These are phyloP conservation scores for Aspergillus egyptiacus DNA, from an alignment of 495 filamentous ascomycete species.

Conservation along the genomic window DNA sequence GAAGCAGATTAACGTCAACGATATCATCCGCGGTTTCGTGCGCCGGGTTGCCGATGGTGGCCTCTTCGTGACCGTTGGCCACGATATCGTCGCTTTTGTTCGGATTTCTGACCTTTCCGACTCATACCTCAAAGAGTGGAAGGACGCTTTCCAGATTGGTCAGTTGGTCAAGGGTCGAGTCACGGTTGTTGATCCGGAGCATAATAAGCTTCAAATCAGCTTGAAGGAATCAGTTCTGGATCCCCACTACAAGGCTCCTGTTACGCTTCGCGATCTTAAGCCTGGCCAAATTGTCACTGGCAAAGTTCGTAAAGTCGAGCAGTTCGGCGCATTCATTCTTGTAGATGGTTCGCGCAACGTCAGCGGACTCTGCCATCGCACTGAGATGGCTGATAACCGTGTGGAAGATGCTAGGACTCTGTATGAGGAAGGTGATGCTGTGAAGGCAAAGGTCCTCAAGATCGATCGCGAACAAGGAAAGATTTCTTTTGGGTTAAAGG, in stretches of 20 bases:
- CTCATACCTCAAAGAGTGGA: constrained; percentile 90
- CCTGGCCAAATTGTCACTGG: constrained; percentile 77
- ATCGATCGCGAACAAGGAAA: constrained; percentile 66
- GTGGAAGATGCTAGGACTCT: constrained; percentile 75
- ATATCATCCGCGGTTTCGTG: constrained; percentile 82
- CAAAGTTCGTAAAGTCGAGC: constrained; percentile 85
- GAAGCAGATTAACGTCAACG: constrained; percentile 66
- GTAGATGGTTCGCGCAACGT: constrained; percentile 78
- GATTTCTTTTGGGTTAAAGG: constrained; percentile 86
- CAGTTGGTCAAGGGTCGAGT: constrained; percentile 87
- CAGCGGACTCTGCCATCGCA: constrained; percentile 86
- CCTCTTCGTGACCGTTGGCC: constrained; percentile 73
- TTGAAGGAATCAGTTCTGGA: constrained; percentile 80
- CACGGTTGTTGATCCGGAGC: constrained; percentile 53
- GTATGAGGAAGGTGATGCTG: constrained; percentile 79
- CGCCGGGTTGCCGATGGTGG: constrained; percentile 81
- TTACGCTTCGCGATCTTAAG: constrained; percentile 65
- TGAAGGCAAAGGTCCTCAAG: constrained; percentile 82
- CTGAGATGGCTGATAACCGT: constrained; percentile 75
- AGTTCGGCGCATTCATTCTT: constrained; percentile 90
- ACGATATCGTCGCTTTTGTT: constrained; percentile 72
- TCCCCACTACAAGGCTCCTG: constrained; percentile 63
- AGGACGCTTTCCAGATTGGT: constrained; percentile 74
- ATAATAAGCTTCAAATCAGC: constrained; percentile 76
- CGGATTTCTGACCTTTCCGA: constrained; percentile 86